These are phyloP conservation scores for Rhododendron ferrugineum DNA, from an alignment of 148 eudicot genomes.

Conservation along the genomic window DNA sequence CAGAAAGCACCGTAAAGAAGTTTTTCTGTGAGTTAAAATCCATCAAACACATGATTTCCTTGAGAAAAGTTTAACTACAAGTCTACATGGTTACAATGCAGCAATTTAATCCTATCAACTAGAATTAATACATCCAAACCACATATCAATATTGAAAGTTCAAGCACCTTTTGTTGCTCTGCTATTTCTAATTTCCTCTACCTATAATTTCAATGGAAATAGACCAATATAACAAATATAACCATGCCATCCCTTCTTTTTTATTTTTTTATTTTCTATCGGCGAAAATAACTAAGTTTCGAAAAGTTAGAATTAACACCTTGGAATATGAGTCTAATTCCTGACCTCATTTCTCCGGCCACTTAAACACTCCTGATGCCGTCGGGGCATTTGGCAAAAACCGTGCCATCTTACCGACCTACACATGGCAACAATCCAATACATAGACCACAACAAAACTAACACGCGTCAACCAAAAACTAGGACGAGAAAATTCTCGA, in stretches of 20 bases:
- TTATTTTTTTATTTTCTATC: no score
- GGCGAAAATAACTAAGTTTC: no score
- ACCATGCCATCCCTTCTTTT: no score
- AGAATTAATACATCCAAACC: neutral
- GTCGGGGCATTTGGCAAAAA: neutral
- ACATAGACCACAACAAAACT: neutral
- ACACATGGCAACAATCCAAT: neutral
- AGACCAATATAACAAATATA: neutral
- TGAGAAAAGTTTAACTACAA: neutral
- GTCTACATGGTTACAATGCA: neutral
- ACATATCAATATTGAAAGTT: neutral
- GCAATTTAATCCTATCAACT: neutral
- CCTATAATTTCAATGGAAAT: neutral
- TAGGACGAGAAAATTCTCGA: neutral
- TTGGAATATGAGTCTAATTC: no score
- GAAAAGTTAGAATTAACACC: no score
- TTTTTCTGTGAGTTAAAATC: neutral
- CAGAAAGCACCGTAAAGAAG: no score
- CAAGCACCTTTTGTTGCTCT: neutral
- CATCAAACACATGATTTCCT: neutral
- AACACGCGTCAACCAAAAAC: neutral
- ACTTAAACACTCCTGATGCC: no score
- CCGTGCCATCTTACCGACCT: neutral
- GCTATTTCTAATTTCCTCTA: neutral
- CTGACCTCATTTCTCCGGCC: no score